Percentiles rank a stretch among this genome's conserved stretches.
These are phyloP conservation scores for Rhizopus arrhizus DNA, from an alignment of 371 early-diverging fungal species.

Conservation along the genomic window DNA sequence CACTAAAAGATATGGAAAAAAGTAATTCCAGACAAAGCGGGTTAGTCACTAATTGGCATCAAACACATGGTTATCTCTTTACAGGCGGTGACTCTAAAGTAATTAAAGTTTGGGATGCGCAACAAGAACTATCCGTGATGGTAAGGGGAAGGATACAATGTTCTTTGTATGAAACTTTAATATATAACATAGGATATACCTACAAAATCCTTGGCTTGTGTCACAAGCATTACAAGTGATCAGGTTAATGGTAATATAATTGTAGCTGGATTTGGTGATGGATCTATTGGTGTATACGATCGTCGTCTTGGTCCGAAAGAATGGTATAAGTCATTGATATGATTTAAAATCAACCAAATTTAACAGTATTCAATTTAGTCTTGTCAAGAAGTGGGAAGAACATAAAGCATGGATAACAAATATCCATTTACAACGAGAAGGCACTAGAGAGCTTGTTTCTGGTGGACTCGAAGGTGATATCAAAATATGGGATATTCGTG, in stretches of 20 bases:
- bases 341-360: slow-evolving; percentile 7
- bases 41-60: slow-evolving; percentile 81
- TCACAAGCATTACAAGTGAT: slow-evolving; percentile 77
- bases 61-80: slow-evolving; percentile 66
- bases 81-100: slow-evolving; percentile 74
- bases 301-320: slow-evolving; percentile 59
- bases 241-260: slow-evolving; percentile 67
- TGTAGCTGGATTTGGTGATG: slow-evolving; percentile 83
- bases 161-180: neutral
- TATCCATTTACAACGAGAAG: slow-evolving; percentile 67
- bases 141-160: slow-evolving; percentile 36
- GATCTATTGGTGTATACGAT: slow-evolving; percentile 80
- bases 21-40: slow-evolving; percentile 61
- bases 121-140: slow-evolving; percentile 71
- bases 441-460: slow-evolving; percentile 60
- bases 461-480: slow-evolving; percentile 72
- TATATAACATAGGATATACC: slow-evolving; percentile 62
- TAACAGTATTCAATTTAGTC: slow-evolving; percentile 25
- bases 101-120: slow-evolving; percentile 86
- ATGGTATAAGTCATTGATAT: slow-evolving; percentile 32
- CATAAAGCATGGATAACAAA: slow-evolving; percentile 67
- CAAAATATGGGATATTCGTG: slow-evolving; percentile 85
- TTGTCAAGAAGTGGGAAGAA: slow-evolving; percentile 67
- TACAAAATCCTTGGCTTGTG: slow-evolving; percentile 63
- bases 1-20: slow-evolving; percentile 69